Evolutionary conservation across 768 basidiomycete genomes (phyloP).

Genomic region (Lepiota brunneoincarnata): DNA sequence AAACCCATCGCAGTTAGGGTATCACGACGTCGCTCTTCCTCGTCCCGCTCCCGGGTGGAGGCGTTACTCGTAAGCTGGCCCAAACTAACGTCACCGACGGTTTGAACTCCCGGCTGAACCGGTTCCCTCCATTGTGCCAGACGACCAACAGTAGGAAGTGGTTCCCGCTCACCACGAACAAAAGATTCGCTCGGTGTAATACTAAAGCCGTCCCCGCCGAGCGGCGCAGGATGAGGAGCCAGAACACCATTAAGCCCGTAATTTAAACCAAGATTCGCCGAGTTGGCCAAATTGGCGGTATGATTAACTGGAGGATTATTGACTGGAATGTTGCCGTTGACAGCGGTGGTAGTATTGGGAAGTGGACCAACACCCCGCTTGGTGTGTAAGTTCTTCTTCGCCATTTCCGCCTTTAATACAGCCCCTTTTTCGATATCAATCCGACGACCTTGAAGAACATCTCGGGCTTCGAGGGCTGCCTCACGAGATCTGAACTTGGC

Average conservation of each 20-base stretch:
- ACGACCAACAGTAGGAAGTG: conserved; percentile 12
- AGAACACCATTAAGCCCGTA: conserved; percentile 3
- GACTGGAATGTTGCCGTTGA: conserved; percentile 19
- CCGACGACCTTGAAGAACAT: conserved; percentile 82
- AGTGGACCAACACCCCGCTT: conserved; percentile 85
- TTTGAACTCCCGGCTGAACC: conserved; percentile 12
- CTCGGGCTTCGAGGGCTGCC: conserved; percentile 85
- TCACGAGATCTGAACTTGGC: conserved; percentile 90
- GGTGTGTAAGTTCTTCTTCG: conserved; percentile 98
- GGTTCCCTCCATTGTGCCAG: conserved; percentile 14
- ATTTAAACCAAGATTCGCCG: background rate
- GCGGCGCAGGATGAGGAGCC: background rate
- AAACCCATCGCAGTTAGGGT: conserved; percentile 38
- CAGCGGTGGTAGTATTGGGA: conserved; percentile 26
- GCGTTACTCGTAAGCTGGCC: conserved; percentile 4
- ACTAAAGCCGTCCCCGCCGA: conserved; percentile 4
- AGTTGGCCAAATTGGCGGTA: conserved; percentile 4
- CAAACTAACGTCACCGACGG: conserved; percentile 10
- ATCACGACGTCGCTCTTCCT: conserved; percentile 49
- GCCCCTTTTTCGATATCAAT: conserved; percentile 93
- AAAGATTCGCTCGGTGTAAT: conserved; percentile 8
- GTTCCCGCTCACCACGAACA: conserved; percentile 13
- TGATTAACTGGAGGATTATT: conserved; percentile 20
- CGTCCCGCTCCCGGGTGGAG: conserved; percentile 25
- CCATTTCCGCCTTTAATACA: conserved; percentile 97